Conservation (phyloP, 768 basidiomycete genomes). For the Mycena filopes region DNA sequence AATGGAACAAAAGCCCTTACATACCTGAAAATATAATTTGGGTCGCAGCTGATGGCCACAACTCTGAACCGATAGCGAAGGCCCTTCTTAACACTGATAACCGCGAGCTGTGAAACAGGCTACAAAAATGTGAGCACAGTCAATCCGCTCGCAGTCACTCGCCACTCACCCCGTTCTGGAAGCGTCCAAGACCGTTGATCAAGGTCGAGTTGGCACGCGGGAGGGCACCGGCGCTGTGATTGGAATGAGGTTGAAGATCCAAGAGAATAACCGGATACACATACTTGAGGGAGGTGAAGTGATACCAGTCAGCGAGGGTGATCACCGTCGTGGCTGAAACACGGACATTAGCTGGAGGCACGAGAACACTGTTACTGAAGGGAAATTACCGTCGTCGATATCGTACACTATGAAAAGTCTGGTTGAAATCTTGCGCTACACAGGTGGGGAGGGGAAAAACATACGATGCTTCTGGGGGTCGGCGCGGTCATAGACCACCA, state of each 20-base stretch:
- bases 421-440: slow-evolving; percentile 8
- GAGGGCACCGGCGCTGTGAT: slow-evolving; percentile 36
- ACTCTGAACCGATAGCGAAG: slow-evolving; percentile 61
- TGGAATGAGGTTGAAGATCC: slow-evolving; percentile 14
- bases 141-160: not conserved
- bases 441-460: not conserved
- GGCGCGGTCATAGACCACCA: slow-evolving; percentile 56
- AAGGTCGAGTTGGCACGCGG: slow-evolving; percentile 39
- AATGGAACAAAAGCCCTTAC: not conserved
- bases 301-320: slow-evolving; percentile 57
- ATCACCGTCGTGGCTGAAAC: slow-evolving; percentile 54
- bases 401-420: slow-evolving; percentile 39
- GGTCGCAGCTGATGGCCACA: slow-evolving; percentile 57
- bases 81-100: slow-evolving; percentile 50
- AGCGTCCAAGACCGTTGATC: slow-evolving; percentile 61
- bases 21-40: slow-evolving; percentile 52
- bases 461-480: slow-evolving; percentile 49
- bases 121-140: slow-evolving; percentile 2
- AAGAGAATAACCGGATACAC: slow-evolving; percentile 39
- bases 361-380: too few relatives aligned
- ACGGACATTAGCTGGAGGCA: not conserved
- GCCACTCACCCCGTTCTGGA: slow-evolving; percentile 42
- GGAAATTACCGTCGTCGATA: slow-evolving; percentile 54
- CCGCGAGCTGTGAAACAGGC: slow-evolving; percentile 47
- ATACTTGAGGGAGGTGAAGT: slow-evolving; percentile 12